Evolutionary conservation across 2,329 filamentous ascomycete species (phyloP).

Genomic region (Colletotrichum graminicola): DNA sequence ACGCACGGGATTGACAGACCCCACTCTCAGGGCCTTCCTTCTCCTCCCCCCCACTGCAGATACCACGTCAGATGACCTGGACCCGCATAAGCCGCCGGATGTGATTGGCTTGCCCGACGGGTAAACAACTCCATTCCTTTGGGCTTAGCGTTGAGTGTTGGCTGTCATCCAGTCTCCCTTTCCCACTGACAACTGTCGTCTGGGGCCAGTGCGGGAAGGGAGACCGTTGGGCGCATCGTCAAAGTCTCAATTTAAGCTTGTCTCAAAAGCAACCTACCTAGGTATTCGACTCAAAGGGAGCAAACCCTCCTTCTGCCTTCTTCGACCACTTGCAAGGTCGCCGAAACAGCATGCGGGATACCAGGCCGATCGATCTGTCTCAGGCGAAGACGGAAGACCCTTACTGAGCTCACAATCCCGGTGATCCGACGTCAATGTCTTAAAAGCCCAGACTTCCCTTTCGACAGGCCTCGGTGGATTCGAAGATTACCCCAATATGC

Average conservation of each 20-base stretch:
- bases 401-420: no score
- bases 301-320: neutral
- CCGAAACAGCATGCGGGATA: neutral
- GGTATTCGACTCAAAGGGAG: neutral
- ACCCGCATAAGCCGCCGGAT: neutral
- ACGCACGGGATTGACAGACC: neutral
- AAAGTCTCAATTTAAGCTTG: constrained; percentile 26
- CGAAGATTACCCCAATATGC: no score
- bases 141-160: neutral
- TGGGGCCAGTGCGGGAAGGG: neutral
- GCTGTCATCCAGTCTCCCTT: constrained; percentile 35
- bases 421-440: no score
- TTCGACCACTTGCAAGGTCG: neutral
- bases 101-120: constrained; percentile 12
- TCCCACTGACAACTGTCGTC: neutral
- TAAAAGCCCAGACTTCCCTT: no score
- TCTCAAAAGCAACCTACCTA: constrained; percentile 7
- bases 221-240: constrained; percentile 13
- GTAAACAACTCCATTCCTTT: neutral
- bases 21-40: neutral
- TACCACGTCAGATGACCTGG: constrained; percentile 34
- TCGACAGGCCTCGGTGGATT: no score
- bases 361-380: neutral
- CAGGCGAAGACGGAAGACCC: neutral
- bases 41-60: constrained; percentile 9